Evolutionary conservation across 1,139 yeast species (phyloP).

Genomic region (Candida dubliniensis): DNA sequence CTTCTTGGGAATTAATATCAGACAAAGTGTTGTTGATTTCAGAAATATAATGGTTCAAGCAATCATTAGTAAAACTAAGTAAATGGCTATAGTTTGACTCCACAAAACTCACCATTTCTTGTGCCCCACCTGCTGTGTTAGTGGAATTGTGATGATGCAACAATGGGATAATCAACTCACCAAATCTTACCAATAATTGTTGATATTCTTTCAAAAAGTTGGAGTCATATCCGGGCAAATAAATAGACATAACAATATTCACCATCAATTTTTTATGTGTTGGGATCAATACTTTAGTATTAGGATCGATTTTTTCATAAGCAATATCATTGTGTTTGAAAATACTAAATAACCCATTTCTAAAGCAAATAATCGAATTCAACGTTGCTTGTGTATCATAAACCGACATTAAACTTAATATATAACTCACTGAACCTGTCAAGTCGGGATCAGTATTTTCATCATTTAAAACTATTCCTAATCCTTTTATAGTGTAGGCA

Average conservation of each 20-base stretch:
- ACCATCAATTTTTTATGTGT: constrained; percentile 39
- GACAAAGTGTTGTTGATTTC: constrained; percentile 23
- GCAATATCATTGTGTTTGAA: constrained; percentile 31
- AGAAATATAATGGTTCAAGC: constrained; percentile 31
- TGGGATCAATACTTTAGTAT: constrained; percentile 25
- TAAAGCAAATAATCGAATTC: constrained; percentile 39
- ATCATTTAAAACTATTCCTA: constrained; percentile 31
- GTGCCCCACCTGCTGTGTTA: neutral
- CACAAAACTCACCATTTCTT: constrained; percentile 7
- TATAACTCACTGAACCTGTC: constrained; percentile 40
- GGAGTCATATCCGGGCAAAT: constrained; percentile 41
- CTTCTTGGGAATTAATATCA: constrained; percentile 35
- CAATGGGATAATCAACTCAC: constrained; percentile 11
- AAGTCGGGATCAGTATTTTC: constrained; percentile 31
- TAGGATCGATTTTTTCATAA: constrained; percentile 18
- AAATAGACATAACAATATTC: constrained; percentile 37
- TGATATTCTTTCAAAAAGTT: constrained; percentile 32
- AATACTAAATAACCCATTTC: constrained; percentile 44
- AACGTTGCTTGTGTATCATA: constrained; percentile 48
- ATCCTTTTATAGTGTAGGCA: constrained; percentile 37
- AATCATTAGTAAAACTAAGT: constrained; percentile 24
- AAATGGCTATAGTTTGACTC: constrained; percentile 26
- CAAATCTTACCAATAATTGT: constrained; percentile 22
- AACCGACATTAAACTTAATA: constrained; percentile 43
- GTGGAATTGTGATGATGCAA: constrained; percentile 6